Base-by-base conservation (phyloP, 495 filamentous ascomycete species). In the Chaetomium tenue region DNA sequence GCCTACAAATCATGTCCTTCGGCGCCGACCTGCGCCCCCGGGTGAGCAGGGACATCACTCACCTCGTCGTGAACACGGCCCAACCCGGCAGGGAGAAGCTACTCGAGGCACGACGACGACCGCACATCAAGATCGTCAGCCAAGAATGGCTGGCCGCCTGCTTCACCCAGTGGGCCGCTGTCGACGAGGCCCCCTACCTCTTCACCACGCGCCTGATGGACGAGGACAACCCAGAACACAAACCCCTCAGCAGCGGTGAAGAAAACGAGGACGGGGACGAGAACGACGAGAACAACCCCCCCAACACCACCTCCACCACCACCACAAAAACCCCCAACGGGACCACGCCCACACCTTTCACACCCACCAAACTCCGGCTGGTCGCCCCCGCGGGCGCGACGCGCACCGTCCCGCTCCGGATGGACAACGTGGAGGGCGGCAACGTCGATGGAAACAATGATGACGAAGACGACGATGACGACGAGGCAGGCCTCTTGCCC, bases 71-170 rank as follows among this genome's bases (percentile, higher is more conserved):
- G 23, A 81, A 76, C 50, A 72, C 74, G 2, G 60, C 75, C 8
- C 84, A 89, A 22, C 89, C 91, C 58, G 86, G 93, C n/a, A 97
- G 93, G 9, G 85, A 88, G 42, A 98, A 98, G 75, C 90, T 97
- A 48, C 84, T 87, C 28, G 87, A 90, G 76, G 94, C 94, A 7
- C 83, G 86, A 26, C 85, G 86, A 22, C 84, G 86, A 15, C 85
- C 85, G 5, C 69, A 81, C 23, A 87, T 98, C 76, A 91, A 91
- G 72, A 93, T 99, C 56, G 93, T 99, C 58, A 89, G 86, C 64
- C 89, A 89, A 33, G 88, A 90, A 67, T 99, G 94, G 94, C 84
- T 99, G 37, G 79, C 87, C 33, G 89, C 92, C 62, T 92, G 84
- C 39, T 85, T 97, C 60, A 86, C 83, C 4, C 85, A 85, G 68